These are phyloP conservation scores for Paradendryphiella salina DNA, from an alignment of 2,329 filamentous ascomycete genomes.

Conservation along the genomic window DNA sequence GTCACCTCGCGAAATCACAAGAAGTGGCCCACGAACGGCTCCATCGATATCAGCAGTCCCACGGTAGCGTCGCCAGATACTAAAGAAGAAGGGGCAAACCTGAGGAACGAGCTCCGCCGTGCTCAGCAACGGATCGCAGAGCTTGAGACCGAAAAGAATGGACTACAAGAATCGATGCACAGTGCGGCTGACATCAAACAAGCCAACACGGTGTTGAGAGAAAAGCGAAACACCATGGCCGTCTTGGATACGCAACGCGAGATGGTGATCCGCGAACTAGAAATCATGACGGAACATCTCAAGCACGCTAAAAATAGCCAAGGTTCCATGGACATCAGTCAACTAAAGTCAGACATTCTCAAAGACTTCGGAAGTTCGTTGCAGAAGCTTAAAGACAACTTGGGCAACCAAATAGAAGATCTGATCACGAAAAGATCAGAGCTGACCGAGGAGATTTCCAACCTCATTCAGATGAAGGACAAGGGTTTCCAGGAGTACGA, in stretches of 20 bases:
- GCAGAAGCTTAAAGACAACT: slow-evolving; percentile 77
- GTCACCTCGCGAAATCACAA: slow-evolving; percentile 42
- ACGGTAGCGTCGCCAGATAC: slow-evolving; percentile 61
- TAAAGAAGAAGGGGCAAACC: slow-evolving; percentile 51
- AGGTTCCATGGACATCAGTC: slow-evolving; percentile 75
- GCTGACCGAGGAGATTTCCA: slow-evolving; percentile 80
- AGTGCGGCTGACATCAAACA: slow-evolving; percentile 67
- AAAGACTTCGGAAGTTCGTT: slow-evolving; percentile 65
- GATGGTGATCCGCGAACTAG: slow-evolving; percentile 89
- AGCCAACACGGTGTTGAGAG: slow-evolving; percentile 82
- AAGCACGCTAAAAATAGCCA: slow-evolving; percentile 80
- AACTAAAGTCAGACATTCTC: slow-evolving; percentile 65
- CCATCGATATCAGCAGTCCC: slow-evolving; percentile 68
- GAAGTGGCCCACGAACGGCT: slow-evolving; percentile 50
- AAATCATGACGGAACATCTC: slow-evolving; percentile 85
- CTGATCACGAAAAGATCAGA: slow-evolving; percentile 86
- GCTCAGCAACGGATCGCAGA: slow-evolving; percentile 85
- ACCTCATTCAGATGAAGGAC: slow-evolving; percentile 82
- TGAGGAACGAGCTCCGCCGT: slow-evolving; percentile 73
- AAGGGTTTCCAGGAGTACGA: slow-evolving; percentile 95
- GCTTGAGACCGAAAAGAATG: slow-evolving; percentile 76
- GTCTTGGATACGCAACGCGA: slow-evolving; percentile 92
- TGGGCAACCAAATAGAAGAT: slow-evolving; percentile 75
- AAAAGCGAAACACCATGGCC: slow-evolving; percentile 95
- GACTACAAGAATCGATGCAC: slow-evolving; percentile 57